Evolutionary conservation across 1,284 basidiomycete species (phyloP).

Genomic region (Sanghuangporus weigelae): DNA sequence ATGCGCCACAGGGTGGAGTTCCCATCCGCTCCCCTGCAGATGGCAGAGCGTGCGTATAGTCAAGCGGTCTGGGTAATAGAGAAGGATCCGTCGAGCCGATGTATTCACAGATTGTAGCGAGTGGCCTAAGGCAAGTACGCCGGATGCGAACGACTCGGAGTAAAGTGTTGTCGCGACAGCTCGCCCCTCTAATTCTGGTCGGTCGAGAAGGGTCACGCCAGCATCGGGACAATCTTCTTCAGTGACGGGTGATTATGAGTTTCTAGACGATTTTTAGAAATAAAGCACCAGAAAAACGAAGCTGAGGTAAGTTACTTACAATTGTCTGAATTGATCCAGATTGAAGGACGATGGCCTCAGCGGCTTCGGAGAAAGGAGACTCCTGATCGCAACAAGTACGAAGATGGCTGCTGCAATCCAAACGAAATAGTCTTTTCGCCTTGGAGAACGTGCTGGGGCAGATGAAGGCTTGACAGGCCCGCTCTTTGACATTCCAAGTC

Average conservation of each 20-base stretch:
- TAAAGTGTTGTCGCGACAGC: constrained; percentile 40
- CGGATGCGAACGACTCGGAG: constrained; percentile 36
- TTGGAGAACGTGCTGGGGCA: not conserved
- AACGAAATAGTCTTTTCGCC: not conserved
- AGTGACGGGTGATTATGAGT: not conserved
- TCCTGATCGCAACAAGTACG: not conserved
- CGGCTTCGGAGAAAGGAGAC: not conserved
- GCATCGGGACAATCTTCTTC: not conserved
- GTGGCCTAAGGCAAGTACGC: constrained; percentile 39
- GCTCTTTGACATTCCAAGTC: not conserved
- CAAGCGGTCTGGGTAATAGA: constrained; percentile 36
- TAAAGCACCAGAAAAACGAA: not conserved
- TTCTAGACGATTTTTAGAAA: not conserved
- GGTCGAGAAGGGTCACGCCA: not conserved
- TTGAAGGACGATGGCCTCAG: constrained; percentile 7
- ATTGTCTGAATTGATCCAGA: constrained; percentile 24
- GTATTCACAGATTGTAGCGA: constrained; percentile 33
- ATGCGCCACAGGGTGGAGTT: constrained; percentile 29
- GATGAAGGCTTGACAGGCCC: not conserved
- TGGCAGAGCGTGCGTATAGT: constrained; percentile 37
- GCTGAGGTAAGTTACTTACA: constrained; percentile 21
- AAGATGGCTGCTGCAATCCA: not conserved
- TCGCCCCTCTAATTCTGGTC: constrained; percentile 22
- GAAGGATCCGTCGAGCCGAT: constrained; percentile 30
- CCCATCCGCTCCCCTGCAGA: constrained; percentile 35